Conservation (phyloP, 2,329 filamentous ascomycete genomes). For the Nemania diffusa region DNA sequence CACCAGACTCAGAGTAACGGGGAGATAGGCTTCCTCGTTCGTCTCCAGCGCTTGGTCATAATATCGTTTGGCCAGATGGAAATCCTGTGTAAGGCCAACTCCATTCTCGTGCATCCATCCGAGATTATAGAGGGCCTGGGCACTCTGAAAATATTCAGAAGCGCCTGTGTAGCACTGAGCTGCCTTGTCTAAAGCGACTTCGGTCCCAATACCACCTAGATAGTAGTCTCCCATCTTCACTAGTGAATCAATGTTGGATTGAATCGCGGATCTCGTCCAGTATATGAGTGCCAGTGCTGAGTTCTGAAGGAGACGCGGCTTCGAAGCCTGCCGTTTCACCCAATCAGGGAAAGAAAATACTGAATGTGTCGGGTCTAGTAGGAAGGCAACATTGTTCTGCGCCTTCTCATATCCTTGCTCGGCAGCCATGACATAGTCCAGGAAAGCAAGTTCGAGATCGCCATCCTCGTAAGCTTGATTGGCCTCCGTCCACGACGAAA, state of each 20-base stretch:
- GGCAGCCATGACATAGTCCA: constrained; percentile 86
- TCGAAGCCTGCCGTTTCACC: constrained; percentile 56
- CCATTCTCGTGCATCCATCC: constrained; percentile 99
- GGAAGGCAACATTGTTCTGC: constrained; percentile 88
- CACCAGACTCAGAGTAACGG: constrained; percentile 86
- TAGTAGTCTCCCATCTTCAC: constrained; percentile 99
- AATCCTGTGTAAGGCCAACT: constrained; percentile 90
- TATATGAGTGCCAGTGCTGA: constrained; percentile 80
- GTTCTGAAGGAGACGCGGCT: constrained; percentile 59
- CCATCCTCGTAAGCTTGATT: constrained; percentile 84
- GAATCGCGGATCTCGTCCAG: constrained; percentile 94
- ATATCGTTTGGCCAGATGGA: constrained; percentile 94
- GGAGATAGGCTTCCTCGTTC: constrained; percentile 92
- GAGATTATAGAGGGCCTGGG: constrained; percentile 95
- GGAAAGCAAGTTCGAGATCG: constrained; percentile 80
- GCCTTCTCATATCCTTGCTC: constrained; percentile 92
- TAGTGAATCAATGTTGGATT: constrained; percentile 90
- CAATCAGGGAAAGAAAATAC: constrained; percentile 66
- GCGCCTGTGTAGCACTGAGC: constrained; percentile 93
- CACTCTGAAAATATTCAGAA: constrained; percentile 89
- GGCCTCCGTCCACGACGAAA: constrained; percentile 83
- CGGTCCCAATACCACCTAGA: constrained; percentile 80
- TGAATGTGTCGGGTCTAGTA: constrained; percentile 80
- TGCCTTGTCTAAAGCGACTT: constrained; percentile 81
- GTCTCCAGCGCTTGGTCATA: constrained; percentile 94